Base-by-base conservation (phyloP, 352 stramenopile genomes). In the Phytophthora palmivora region DNA sequence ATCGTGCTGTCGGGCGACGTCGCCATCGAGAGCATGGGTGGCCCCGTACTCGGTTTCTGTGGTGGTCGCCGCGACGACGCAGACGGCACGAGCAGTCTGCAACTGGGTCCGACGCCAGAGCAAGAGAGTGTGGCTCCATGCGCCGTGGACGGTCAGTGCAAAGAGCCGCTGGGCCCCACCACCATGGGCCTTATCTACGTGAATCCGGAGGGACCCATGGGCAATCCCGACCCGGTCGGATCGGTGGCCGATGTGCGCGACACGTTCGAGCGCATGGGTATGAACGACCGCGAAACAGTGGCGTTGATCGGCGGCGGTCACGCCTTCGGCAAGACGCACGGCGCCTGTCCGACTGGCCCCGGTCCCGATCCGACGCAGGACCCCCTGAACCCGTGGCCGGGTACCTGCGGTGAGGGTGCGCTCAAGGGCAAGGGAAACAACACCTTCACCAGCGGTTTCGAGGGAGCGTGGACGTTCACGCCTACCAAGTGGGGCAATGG, bases 211-310 rank as follows among this genome's bases (percentile, higher is more conserved):
- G 83, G 83, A 1, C 83, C 74, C 2, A 73, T 79, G 52, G 83
- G 77, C 43, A 88, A 77, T 16, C 83, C 88, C 2, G 82, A 96
- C 71, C 95, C 93, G 52, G 79, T 90, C 16, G 81, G 98, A 16
- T 96, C 96, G 10, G 88, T 98, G 74, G 89, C 80, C 7, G 85
- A 98, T 65, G 73, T 98, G 45, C 80, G 96, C 22, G 88, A 97
- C 57, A 88, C 98, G 28, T 99, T 99, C 72, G 76, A 87, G 37
- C 83, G 95, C 58, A 97, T 98, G 92, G 90, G 92, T 28, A 98
- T 98, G 61, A 76, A 90, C 66, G 96, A 98, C 64, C 71, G 84
- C 44, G 94, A 98, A 70, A 98, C 98, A 63, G 96, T 98, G 22
- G 94, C 95, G 3, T 72, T 99, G 0, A 78, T 96, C 46, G 82